Evolutionary conservation across 257 asterid genomes (phyloP).

Genomic region (Gentiana macrophylla): DNA sequence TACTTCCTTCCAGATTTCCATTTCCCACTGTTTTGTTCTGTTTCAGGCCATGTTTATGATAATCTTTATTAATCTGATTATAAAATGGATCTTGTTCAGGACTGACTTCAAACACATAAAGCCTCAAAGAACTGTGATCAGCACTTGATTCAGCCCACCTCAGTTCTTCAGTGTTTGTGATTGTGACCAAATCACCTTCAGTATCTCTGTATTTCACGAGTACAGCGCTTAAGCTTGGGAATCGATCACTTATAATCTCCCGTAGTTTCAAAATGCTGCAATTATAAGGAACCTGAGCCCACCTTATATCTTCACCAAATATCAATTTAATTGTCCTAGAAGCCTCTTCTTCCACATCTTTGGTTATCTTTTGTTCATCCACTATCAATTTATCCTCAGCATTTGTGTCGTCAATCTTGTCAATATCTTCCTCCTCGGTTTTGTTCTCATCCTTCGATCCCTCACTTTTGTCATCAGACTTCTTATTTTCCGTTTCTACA

Average conservation of each 20-base stretch:
- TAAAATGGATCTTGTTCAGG: slow-evolving; percentile 62
- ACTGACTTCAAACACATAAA: slow-evolving; percentile 53
- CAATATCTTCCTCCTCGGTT: slow-evolving; percentile 12
- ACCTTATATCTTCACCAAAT: slow-evolving; percentile 78
- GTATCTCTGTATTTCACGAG: slow-evolving; percentile 77
- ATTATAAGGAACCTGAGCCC: slow-evolving; percentile 62
- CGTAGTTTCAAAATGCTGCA: slow-evolving; percentile 46
- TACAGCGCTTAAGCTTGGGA: slow-evolving; percentile 38
- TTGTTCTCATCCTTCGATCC: slow-evolving; percentile 12
- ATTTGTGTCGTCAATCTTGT: slow-evolving; percentile 18
- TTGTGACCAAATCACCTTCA: slow-evolving; percentile 83
- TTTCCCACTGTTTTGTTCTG: slow-evolving; percentile 16
- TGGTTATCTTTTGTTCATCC: slow-evolving; percentile 36
- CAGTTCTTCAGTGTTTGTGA: slow-evolving; percentile 66
- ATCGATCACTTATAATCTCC: slow-evolving; percentile 50
- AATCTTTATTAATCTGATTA: slow-evolving; percentile 18
- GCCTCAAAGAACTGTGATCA: slow-evolving; percentile 50
- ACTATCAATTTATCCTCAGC: slow-evolving; percentile 44
- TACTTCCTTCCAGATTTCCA: slow-evolving; percentile 25
- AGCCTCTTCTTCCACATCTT: slow-evolving; percentile 29
- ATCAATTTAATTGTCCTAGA: slow-evolving; percentile 51
- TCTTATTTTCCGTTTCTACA: not conserved
- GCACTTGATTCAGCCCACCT: slow-evolving; percentile 74
- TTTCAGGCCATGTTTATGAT: slow-evolving; percentile 11
- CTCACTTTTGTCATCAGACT: slow-evolving; percentile 8